Evolutionary conservation across 148 eudicot genomes (phyloP).

Genomic region (Chenopodium quinoa): DNA sequence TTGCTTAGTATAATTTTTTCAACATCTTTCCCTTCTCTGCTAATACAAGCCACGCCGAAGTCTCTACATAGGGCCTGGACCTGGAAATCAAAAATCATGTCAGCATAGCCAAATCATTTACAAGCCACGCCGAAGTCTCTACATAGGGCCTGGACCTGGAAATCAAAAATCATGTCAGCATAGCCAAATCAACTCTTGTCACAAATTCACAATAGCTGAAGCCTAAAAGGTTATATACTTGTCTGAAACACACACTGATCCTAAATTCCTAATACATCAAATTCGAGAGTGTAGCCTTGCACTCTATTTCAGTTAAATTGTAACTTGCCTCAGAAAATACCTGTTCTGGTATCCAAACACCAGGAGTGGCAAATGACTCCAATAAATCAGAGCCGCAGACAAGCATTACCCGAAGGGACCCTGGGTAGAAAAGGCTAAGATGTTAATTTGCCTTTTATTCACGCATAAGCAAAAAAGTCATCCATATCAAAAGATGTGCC

Average conservation of each 20-base stretch:
- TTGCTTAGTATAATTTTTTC: slow-evolving; percentile 49
- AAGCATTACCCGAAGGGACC: slow-evolving; percentile 68
- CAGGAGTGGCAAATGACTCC: slow-evolving; percentile 76
- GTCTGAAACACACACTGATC: background rate
- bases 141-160: slow-evolving; percentile 64
- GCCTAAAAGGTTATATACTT: background rate
- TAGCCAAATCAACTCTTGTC: background rate
- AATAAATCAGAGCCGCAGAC: slow-evolving; percentile 95
- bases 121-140: slow-evolving; percentile 93
- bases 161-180: background rate
- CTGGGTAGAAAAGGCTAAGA: slow-evolving; percentile 33
- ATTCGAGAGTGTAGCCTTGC: background rate
- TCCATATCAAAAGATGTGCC: background rate
- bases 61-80: slow-evolving; percentile 70
- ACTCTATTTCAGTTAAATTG: background rate
- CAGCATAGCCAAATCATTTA: slow-evolving; percentile 11
- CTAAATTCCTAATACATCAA: background rate
- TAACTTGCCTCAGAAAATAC: slow-evolving; percentile 33
- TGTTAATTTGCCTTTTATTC: background rate
- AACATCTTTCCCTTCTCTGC: slow-evolving; percentile 82
- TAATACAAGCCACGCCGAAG: slow-evolving; percentile 86
- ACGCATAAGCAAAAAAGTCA: background rate
- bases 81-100: slow-evolving; percentile 31
- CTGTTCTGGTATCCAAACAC: slow-evolving; percentile 90
- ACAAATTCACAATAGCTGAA: background rate